phyloP scores from a whole-genome alignment of 176 grass and related monocot genomes.

The Carex scoparia region DNA sequence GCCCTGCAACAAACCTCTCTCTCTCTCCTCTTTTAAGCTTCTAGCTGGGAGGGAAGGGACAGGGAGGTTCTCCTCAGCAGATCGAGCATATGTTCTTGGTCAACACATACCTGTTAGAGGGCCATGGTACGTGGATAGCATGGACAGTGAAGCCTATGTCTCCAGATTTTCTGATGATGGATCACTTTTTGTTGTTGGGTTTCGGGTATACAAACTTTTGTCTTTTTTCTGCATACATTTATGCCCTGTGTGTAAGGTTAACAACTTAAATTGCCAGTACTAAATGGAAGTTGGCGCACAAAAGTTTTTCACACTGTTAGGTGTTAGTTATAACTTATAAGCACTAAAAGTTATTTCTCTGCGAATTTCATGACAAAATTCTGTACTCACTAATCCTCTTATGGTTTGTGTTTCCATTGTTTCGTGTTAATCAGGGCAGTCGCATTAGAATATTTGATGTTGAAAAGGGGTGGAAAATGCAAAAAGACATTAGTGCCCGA shows the following conservation, averaged over 20 bases:
- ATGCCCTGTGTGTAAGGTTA: not conserved
- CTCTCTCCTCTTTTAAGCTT: slow-evolving; percentile 46
- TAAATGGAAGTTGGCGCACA: not conserved
- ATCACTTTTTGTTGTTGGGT: slow-evolving; percentile 64
- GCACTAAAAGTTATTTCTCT: not conserved
- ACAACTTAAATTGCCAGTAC: not conserved
- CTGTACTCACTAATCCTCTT: slow-evolving; percentile 17
- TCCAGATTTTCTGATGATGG: slow-evolving; percentile 82
- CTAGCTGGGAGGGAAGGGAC: slow-evolving; percentile 52
- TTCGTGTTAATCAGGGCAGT: slow-evolving; percentile 63
- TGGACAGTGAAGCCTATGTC: slow-evolving; percentile 77
- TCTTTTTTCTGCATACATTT: not conserved
- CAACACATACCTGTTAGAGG: slow-evolving; percentile 43
- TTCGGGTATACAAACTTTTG: slow-evolving; percentile 39
- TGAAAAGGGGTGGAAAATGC: slow-evolving; percentile 59
- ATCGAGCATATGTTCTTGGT: slow-evolving; percentile 47
- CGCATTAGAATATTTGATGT: slow-evolving; percentile 66
- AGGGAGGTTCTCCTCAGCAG: slow-evolving; percentile 48
- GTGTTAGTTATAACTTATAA: not conserved
- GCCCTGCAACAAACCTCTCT: slow-evolving; percentile 18
- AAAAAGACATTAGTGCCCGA: slow-evolving; percentile 72
- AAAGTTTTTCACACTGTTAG: not conserved
- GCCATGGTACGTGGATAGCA: slow-evolving; percentile 38
- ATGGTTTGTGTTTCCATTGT: not conserved
- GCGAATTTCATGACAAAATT: not conserved